Evolutionary conservation across 805 yeast species (phyloP).

Genomic region (Pichia exigua): DNA sequence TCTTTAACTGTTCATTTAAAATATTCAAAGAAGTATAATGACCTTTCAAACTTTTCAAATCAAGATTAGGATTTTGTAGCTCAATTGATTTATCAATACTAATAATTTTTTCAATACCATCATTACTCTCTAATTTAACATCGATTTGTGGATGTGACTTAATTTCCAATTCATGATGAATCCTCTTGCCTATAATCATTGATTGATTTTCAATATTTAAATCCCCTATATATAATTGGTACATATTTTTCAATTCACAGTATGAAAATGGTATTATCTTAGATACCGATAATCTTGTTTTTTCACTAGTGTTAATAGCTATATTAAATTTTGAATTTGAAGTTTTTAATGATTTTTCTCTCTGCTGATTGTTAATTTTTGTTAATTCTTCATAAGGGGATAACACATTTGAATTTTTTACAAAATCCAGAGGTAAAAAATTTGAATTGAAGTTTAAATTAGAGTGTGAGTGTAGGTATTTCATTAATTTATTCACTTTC

Average conservation of each 20-base stretch:
- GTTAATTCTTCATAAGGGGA: slow-evolving; percentile 12
- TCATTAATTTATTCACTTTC: not conserved
- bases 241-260: slow-evolving; percentile 60
- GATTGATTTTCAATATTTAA: slow-evolving; percentile 28
- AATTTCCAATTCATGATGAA: slow-evolving; percentile 42
- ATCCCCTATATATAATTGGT: slow-evolving; percentile 38
- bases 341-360: not conserved
- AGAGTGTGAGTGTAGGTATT: not conserved
- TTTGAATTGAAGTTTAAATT: not conserved
- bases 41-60: not conserved
- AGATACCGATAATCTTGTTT: slow-evolving; percentile 48
- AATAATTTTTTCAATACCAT: not conserved
- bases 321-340: not conserved
- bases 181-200: slow-evolving; percentile 39
- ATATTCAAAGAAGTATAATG: not conserved
- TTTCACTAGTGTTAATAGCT: not conserved
- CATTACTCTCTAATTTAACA: slow-evolving; percentile 5
- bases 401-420: not conserved
- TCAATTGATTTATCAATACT: not conserved
- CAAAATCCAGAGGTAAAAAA: slow-evolving; percentile 4
- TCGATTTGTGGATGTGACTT: slow-evolving; percentile 34
- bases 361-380: not conserved
- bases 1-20: not conserved
- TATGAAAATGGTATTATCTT: slow-evolving; percentile 49
- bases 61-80: not conserved